These are phyloP conservation scores for Russula olivacea DNA, from an alignment of 768 basidiomycete species.

Conservation along the genomic window DNA sequence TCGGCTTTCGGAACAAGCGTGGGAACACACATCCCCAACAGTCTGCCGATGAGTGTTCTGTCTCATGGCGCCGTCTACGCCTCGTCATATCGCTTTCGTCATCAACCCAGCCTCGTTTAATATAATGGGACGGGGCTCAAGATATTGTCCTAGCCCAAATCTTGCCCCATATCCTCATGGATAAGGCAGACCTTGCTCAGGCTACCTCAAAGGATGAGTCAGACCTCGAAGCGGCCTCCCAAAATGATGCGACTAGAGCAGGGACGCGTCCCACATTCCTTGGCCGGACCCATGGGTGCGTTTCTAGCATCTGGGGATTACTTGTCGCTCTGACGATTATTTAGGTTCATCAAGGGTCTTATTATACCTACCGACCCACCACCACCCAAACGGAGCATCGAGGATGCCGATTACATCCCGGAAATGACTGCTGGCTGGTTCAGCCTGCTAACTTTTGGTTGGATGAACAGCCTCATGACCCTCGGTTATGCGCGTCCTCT, in stretches of 20 bases:
- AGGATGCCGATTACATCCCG: constrained; percentile 57
- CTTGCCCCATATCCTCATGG: background rate
- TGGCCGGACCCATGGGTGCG: constrained; percentile 8
- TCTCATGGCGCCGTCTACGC: too few species aligned
- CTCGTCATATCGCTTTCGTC: constrained; percentile 15
- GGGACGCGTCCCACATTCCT: background rate
- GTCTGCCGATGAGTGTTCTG: too few species aligned
- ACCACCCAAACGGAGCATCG: constrained; percentile 46
- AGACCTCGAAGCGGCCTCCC: background rate
- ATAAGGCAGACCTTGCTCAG: background rate
- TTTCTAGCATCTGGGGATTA: background rate
- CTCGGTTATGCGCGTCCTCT: constrained; percentile 78
- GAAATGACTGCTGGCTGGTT: constrained; percentile 60
- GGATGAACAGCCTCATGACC: constrained; percentile 66
- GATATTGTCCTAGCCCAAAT: background rate
- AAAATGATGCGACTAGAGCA: background rate
- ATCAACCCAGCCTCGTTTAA: background rate
- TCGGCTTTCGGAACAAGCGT: too few species aligned
- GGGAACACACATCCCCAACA: too few species aligned
- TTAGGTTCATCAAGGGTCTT: constrained; percentile 22
- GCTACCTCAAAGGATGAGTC: constrained; percentile 3
- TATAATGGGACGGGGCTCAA: background rate
- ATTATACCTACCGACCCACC: constrained; percentile 30
- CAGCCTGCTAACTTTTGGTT: constrained; percentile 58
- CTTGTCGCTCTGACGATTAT: background rate